phyloP scores from a whole-genome alignment of 371 early-diverging fungal genomes.

The Mucor sp. region DNA sequence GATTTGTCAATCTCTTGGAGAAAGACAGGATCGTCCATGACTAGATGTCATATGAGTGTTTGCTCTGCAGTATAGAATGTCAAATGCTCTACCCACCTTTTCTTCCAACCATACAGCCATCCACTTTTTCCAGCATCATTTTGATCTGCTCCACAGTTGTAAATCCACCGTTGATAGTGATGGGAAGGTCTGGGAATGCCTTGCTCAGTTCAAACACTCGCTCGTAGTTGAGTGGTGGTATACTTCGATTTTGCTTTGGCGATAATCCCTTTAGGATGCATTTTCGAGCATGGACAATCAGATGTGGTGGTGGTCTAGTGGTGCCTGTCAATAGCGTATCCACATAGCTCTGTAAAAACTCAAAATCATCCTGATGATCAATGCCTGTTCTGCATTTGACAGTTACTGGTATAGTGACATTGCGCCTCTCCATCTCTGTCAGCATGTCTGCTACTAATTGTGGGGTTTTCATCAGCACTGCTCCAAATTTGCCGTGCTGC shows the following conservation, averaged over 20 bases:
- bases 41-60: conserved; percentile 9
- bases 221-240: conserved; percentile 81
- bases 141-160: conserved; percentile 44
- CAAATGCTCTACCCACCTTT: conserved; percentile 44
- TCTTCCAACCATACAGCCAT: conserved; percentile 82
- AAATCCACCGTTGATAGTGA: conserved; percentile 88
- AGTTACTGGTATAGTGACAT: conserved; percentile 60
- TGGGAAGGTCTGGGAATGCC: conserved; percentile 63
- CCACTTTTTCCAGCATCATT: conserved; percentile 48
- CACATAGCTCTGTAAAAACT: conserved; percentile 64
- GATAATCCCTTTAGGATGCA: conserved; percentile 83
- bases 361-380: conserved; percentile 69
- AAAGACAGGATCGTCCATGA: conserved; percentile 43
- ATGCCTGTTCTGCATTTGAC: conserved; percentile 81
- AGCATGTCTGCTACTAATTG: conserved; percentile 61
- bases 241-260: conserved; percentile 82
- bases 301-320: conserved; percentile 41
- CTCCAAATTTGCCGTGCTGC: conserved; percentile 71
- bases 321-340: conserved; percentile 36
- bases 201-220: conserved; percentile 70
- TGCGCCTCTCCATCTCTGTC: conserved; percentile 51
- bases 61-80: not conserved
- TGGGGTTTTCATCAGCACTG: conserved; percentile 76
- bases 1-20: conserved; percentile 34
- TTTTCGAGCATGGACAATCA: conserved; percentile 90